phyloP scores from a whole-genome alignment of 495 filamentous ascomycete genomes.

The Xylaria longipes region DNA sequence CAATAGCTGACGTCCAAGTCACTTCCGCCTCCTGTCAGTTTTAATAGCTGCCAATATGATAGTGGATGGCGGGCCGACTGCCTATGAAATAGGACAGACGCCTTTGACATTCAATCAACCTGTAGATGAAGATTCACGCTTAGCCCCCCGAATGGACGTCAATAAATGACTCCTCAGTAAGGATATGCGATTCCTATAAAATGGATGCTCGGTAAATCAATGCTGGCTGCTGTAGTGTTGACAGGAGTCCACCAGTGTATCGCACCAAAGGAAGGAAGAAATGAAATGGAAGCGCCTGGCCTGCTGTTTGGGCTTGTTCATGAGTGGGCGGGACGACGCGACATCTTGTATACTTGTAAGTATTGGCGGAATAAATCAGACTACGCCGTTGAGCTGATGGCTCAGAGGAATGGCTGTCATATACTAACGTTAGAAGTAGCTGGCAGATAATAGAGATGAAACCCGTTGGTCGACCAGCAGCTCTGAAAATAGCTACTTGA shows the following conservation, averaged over 20 bases:
- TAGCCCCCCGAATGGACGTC: background rate
- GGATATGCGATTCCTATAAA: background rate
- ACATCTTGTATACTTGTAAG: background rate
- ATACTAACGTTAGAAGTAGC: background rate
- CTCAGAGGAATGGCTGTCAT: background rate
- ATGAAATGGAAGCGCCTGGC: background rate
- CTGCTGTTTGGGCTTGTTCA: background rate
- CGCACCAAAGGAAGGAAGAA: background rate
- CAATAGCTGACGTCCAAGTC: background rate
- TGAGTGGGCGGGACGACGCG: background rate
- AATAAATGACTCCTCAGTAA: background rate
- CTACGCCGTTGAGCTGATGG: background rate
- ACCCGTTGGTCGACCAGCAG: background rate
- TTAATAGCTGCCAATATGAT: background rate
- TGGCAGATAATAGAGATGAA: background rate
- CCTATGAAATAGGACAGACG: background rate
- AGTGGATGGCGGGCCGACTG: background rate
- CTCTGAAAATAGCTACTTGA: constrained; percentile 2
- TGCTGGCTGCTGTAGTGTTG: background rate
- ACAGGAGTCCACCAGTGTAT: background rate
- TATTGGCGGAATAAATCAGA: background rate
- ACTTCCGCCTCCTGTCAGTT: background rate
- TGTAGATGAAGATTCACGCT: background rate
- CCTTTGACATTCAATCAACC: background rate
- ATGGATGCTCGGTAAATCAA: background rate